Conservation (phyloP, 805 yeast genomes). For the Groenewaldozyma tartarivorans region DNA sequence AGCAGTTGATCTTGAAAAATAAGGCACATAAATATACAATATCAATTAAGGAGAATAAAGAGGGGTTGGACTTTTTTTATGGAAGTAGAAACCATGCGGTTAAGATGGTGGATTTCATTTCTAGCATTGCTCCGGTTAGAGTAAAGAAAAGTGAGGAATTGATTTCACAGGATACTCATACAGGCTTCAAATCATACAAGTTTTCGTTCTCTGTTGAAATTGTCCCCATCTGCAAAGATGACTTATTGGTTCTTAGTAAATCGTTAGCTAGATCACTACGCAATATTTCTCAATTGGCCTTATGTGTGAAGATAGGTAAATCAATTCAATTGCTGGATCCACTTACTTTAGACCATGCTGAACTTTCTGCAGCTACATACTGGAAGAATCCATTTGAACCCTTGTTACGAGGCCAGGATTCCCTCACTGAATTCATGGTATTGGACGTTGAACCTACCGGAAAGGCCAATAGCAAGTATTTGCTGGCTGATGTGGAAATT, state of each 20-base stretch:
- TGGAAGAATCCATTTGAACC: conserved; percentile 76
- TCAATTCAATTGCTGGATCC: conserved; percentile 77
- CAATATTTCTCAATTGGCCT: conserved; percentile 65
- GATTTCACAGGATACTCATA: conserved; percentile 79
- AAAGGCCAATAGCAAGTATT: conserved; percentile 61
- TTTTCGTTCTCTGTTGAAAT: conserved; percentile 85
- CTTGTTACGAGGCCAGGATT: conserved; percentile 52
- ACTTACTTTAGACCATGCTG: conserved; percentile 65
- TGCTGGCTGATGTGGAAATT: conserved; percentile 76
- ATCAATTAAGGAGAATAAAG: conserved; percentile 78
- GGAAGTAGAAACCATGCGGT: conserved; percentile 82
- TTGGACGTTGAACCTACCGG: conserved; percentile 90
- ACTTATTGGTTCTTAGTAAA: conserved; percentile 76
- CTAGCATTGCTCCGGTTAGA: conserved; percentile 72
- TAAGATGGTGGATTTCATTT: conserved; percentile 82
- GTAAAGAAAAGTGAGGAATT: conserved; percentile 80
- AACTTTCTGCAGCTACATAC: conserved; percentile 56
- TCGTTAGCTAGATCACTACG: conserved; percentile 74
- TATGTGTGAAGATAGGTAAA: conserved; percentile 75
- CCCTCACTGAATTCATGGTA: conserved; percentile 74
- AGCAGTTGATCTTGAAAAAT: conserved; percentile 83
- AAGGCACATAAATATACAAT: conserved; percentile 89
- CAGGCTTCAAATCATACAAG: conserved; percentile 79
- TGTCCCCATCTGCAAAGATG: conserved; percentile 91
- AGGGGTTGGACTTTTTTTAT: conserved; percentile 88